A percentile compares a stretch with the other conserved stretches of the same genome.
Conservation (phyloP, 495 filamentous ascomycete species). For the Extremus antarcticus region DNA sequence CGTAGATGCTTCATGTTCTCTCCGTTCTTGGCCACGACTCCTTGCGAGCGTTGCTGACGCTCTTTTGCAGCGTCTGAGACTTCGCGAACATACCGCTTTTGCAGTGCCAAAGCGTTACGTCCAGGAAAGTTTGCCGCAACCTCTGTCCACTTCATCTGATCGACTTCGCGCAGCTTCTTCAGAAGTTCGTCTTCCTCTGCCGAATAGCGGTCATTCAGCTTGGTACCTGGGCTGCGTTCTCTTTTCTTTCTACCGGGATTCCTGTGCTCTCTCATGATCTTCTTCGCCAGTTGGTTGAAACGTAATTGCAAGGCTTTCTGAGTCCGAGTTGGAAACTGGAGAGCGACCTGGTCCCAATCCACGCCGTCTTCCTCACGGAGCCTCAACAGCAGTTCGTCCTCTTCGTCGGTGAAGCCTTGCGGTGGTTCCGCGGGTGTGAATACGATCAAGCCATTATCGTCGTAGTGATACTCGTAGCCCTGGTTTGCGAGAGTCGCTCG, state of each 20-base stretch:
- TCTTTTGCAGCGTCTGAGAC: neutral
- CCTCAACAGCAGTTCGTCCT: conserved; percentile 15
- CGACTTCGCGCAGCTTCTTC: conserved; percentile 15
- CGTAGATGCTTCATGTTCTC: neutral
- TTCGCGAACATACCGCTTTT: conserved; percentile 19
- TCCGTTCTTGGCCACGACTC: neutral
- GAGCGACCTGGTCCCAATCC: conserved; percentile 9
- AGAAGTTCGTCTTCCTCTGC: conserved; percentile 11
- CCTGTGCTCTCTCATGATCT: neutral
- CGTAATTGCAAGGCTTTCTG: conserved; percentile 3
- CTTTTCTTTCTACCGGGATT: neutral
- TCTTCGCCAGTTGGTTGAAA: conserved; percentile 6
- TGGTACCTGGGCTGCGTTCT: neutral
- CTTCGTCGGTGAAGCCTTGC: conserved; percentile 3
- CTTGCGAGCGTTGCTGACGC: neutral
- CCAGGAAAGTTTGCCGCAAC: conserved; percentile 7
- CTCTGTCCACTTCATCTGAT: conserved; percentile 14
- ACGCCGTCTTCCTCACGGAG: conserved; percentile 13
- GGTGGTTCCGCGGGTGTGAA: neutral
- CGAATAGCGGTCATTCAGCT: conserved; percentile 1
- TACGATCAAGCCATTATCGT: neutral
- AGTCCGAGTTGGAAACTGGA: conserved; percentile 1
- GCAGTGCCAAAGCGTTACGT: conserved; percentile 12
- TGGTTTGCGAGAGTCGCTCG: conserved; percentile 12
- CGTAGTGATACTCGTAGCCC: conserved; percentile 4